phyloP scores from a whole-genome alignment of 805 yeast genomes.

The Dipodascopsis uninucleata region DNA sequence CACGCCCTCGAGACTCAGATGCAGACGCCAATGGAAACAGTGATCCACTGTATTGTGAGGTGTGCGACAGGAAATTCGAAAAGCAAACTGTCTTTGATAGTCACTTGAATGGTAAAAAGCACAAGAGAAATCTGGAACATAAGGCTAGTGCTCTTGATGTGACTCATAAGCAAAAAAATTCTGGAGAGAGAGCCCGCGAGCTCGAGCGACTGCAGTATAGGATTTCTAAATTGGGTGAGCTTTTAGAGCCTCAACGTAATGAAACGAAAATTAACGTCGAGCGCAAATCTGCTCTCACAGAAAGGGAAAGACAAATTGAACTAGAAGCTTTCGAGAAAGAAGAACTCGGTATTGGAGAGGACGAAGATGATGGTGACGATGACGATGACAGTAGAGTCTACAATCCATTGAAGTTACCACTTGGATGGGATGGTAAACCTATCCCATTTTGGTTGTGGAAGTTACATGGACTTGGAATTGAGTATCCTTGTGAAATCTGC shows the following conservation, averaged over 20 bases:
- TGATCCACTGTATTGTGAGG: constrained; percentile 48
- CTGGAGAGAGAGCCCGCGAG: constrained; percentile 5
- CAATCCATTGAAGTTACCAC: constrained; percentile 60
- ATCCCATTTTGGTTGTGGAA: constrained; percentile 93
- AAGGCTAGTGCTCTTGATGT: constrained; percentile 10
- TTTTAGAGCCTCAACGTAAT: constrained; percentile 43
- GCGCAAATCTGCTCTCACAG: constrained; percentile 64
- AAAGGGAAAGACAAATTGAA: constrained; percentile 61
- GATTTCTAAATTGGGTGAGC: constrained; percentile 39
- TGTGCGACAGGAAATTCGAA: constrained; percentile 62
- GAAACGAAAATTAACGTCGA: constrained; percentile 60
- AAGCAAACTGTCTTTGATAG: constrained; percentile 61
- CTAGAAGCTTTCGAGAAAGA: constrained; percentile 42
- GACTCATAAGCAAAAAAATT: background rate
- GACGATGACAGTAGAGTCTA: constrained; percentile 38
- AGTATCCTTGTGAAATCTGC: constrained; percentile 80
- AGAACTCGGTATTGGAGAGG: constrained; percentile 29
- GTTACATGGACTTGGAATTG: constrained; percentile 74
- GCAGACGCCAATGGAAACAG: constrained; percentile 20
- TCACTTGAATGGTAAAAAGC: constrained; percentile 75
- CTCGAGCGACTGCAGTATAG: constrained; percentile 37
- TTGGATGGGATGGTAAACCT: constrained; percentile 87
- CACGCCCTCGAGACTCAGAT: constrained; percentile 11
- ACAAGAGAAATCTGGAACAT: constrained; percentile 46
- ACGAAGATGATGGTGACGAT: constrained; percentile 34